phyloP scores from a whole-genome alignment of 192 early-diverging fungal species.

The Backusella morwellensis region DNA sequence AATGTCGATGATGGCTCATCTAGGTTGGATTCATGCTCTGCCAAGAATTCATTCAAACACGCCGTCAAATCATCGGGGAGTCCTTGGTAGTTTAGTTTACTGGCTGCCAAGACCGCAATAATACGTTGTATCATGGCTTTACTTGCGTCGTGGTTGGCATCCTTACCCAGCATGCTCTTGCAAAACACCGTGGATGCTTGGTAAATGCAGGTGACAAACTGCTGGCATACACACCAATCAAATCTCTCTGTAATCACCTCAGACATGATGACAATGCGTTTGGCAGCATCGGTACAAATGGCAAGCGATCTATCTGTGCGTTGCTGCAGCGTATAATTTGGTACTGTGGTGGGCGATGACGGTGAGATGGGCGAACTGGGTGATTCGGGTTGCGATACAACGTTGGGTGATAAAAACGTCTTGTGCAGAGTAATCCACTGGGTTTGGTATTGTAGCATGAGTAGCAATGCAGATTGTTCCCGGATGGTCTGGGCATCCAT shows the following conservation, averaged over 20 bases:
- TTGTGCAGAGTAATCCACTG: constrained; percentile 38
- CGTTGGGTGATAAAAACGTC: constrained; percentile 24
- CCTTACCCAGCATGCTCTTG: constrained; percentile 7
- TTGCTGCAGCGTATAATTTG: not conserved
- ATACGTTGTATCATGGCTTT: constrained; percentile 29
- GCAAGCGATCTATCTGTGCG: constrained; percentile 17
- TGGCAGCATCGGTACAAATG: constrained; percentile 31
- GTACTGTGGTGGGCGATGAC: not conserved
- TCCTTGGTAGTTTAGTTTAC: constrained; percentile 25
- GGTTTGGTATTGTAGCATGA: constrained; percentile 35
- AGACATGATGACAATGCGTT: constrained; percentile 21
- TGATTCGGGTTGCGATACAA: not conserved
- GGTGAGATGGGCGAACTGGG: not conserved
- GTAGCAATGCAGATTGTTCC: constrained; percentile 24
- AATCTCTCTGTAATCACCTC: constrained; percentile 23
- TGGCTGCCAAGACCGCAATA: constrained; percentile 14
- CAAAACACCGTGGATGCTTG: constrained; percentile 29
- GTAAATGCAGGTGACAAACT: constrained; percentile 31
- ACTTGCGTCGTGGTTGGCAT: not conserved
- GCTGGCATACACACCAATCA: constrained; percentile 31
- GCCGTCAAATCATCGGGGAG: constrained; percentile 28
- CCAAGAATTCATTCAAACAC: constrained; percentile 30
- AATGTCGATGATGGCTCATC: not conserved
- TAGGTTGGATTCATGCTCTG: constrained; percentile 11
- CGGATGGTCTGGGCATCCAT: constrained; percentile 18